phyloP scores from a whole-genome alignment of 2,329 filamentous ascomycete genomes.

The Colletotrichum horii region DNA sequence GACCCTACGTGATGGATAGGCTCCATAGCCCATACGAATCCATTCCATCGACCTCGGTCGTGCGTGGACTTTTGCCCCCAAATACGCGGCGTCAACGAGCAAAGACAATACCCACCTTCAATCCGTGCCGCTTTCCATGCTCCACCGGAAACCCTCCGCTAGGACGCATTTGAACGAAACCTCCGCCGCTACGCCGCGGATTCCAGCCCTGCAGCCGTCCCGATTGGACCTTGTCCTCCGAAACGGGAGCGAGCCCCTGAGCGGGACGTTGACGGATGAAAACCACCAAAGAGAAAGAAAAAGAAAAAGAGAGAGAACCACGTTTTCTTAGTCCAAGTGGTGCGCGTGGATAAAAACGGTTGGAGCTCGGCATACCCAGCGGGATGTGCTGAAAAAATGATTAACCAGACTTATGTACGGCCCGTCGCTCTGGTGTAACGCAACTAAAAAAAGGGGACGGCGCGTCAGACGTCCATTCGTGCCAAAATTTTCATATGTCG shows the following conservation, averaged over 20 bases:
- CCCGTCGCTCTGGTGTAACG: background rate
- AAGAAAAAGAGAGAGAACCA: background rate
- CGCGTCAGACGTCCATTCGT: background rate
- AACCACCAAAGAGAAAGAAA: background rate
- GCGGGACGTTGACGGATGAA: background rate
- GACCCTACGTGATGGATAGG: background rate
- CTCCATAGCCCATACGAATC: background rate
- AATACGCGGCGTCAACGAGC: background rate
- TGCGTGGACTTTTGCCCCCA: background rate
- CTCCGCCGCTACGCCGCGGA: conserved; percentile 1
- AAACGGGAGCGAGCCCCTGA: background rate
- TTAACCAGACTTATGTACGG: background rate
- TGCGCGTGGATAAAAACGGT: background rate
- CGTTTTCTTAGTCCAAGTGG: background rate
- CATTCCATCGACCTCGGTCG: background rate
- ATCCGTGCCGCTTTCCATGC: background rate
- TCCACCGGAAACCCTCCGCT: background rate
- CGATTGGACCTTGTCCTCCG: conserved; percentile 1
- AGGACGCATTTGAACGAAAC: conserved; percentile 9
- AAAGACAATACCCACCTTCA: background rate
- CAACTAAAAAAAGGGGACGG: background rate
- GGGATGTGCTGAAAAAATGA: background rate
- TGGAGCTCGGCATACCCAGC: background rate
- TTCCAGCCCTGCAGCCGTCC: background rate
- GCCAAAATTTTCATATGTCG: background rate